Conservation (phyloP, 306 rosid genomes). For the Acacia confusa region DNA sequence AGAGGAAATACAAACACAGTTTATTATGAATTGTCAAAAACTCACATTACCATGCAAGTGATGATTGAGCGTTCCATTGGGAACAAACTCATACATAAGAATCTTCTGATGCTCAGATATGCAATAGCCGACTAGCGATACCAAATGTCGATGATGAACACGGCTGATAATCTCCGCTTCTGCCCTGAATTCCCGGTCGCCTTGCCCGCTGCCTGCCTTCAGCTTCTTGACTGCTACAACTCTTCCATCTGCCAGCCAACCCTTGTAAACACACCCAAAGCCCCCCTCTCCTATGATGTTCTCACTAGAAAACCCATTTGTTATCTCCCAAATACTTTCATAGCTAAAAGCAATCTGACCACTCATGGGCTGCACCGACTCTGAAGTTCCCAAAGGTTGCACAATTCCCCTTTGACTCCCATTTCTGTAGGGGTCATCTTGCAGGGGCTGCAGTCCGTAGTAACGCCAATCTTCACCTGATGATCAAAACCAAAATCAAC, state of each 20-base stretch:
- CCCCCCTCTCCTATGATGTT: conserved; percentile 88
- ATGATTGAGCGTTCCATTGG: conserved; percentile 81
- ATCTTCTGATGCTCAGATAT: conserved; percentile 66
- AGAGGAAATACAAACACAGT: not conserved
- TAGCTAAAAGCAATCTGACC: conserved; percentile 58
- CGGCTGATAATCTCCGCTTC: conserved; percentile 92
- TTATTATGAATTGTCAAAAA: not conserved
- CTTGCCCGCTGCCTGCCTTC: conserved; percentile 91
- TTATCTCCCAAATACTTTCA: conserved; percentile 69
- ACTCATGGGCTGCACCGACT: conserved; percentile 38
- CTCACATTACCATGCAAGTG: conserved; percentile 82
- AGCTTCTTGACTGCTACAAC: conserved; percentile 87
- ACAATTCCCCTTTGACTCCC: conserved; percentile 41
- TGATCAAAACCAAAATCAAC: conserved; percentile 20
- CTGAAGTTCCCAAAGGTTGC: conserved; percentile 37
- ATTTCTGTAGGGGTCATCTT: conserved; percentile 40
- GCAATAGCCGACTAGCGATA: conserved; percentile 90
- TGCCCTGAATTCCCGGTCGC: conserved; percentile 87
- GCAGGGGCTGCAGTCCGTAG: conserved; percentile 45
- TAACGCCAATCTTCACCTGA: conserved; percentile 56
- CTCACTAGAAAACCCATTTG: conserved; percentile 58
- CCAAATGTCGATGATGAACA: conserved; percentile 90
- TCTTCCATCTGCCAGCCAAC: conserved; percentile 61
- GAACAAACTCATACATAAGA: conserved; percentile 83
- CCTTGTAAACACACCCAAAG: conserved; percentile 85